Evolutionary conservation across 345 rosid genomes (phyloP), one percentile per base, ranked within the genome.

Genomic region (Salix suchowensis): DNA sequence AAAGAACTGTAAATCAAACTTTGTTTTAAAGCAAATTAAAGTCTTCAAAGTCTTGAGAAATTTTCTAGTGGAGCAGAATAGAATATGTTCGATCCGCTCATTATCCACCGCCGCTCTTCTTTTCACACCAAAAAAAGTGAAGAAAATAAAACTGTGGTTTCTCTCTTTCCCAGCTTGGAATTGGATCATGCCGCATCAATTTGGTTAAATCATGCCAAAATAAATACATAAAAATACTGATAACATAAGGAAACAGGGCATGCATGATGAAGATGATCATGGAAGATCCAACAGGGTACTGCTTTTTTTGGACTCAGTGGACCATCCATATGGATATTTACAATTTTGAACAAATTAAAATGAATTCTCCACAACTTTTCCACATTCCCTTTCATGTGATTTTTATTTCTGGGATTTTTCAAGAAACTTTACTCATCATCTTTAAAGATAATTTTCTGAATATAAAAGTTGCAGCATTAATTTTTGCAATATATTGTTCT

Each of bases 1-100:
- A 70, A 70, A 28, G 61, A 68, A 50, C 24, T 26, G 73, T 68
- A 70, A 70, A 70, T 70, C 62, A 70, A 70, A 71, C 74, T 71
- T 71, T 71, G 42, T 32, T 71, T 12, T 52, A 52, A 71, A 71
- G 74, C 64, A 71, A 46, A 46, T 46, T 46, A 28, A 30, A 70
- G 18, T 52, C 16, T 8, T 18, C 55, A 71, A 54, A 71, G 65
- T 54, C 7, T 54, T 52, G 26, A 32, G 24, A 71, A 54, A 28
- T 52, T 30, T 10, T 15, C 39, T 7, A 69, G 58, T 44, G 52
- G 55, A 30, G 10, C 34, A 10, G 18, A 19, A 50, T 30, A 52
- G 64, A 71, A 71, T 30, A 52, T 48, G 74, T 52, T 71, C 65
- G 10, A 54, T 6, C 23, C 10, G 23, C 23, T 1, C 61, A 0